Conservation (phyloP, 2,329 filamentous ascomycete genomes). For the Nothopassalora personata region DNA sequence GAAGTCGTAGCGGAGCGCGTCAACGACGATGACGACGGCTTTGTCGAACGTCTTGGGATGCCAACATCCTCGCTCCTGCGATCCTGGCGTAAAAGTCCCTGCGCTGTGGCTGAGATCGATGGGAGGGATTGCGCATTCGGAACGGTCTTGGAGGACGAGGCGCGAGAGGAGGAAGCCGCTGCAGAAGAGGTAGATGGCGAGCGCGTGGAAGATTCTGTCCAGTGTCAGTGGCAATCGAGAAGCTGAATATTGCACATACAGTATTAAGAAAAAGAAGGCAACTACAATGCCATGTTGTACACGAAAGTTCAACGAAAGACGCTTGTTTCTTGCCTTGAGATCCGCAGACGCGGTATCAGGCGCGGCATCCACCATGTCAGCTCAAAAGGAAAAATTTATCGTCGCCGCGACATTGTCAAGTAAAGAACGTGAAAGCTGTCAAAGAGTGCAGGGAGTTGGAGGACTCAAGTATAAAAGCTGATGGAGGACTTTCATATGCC, state of each 20-base stretch:
- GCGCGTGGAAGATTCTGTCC: constrained; percentile 61
- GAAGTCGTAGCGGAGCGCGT: constrained; percentile 95
- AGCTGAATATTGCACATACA: constrained; percentile 36
- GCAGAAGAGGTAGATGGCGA: constrained; percentile 87
- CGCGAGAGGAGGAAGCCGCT: constrained; percentile 91
- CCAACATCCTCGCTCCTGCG: constrained; percentile 72
- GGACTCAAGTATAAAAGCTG: background rate
- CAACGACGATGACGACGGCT: constrained; percentile 83
- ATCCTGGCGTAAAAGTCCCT: constrained; percentile 34
- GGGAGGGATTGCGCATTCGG: constrained; percentile 71
- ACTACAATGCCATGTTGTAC: constrained; percentile 49
- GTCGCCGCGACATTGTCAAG: constrained; percentile 7
- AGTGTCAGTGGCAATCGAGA: constrained; percentile 6
- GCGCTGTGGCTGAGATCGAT: constrained; percentile 37
- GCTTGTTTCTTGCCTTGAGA: constrained; percentile 33
- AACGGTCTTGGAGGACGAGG: constrained; percentile 70
- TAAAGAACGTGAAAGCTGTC: constrained; percentile 1
- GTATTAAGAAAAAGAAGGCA: constrained; percentile 64
- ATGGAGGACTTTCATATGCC: background rate
- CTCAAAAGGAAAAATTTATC: constrained; percentile 4
- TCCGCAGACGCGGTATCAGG: constrained; percentile 15
- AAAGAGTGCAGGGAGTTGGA: background rate
- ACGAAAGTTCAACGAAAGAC: constrained; percentile 48
- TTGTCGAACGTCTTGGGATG: constrained; percentile 90
- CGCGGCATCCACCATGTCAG: constrained; percentile 17